These are phyloP conservation scores for Cladosporium sp. DNA, from an alignment of 2,329 filamentous ascomycete species.

Conservation along the genomic window DNA sequence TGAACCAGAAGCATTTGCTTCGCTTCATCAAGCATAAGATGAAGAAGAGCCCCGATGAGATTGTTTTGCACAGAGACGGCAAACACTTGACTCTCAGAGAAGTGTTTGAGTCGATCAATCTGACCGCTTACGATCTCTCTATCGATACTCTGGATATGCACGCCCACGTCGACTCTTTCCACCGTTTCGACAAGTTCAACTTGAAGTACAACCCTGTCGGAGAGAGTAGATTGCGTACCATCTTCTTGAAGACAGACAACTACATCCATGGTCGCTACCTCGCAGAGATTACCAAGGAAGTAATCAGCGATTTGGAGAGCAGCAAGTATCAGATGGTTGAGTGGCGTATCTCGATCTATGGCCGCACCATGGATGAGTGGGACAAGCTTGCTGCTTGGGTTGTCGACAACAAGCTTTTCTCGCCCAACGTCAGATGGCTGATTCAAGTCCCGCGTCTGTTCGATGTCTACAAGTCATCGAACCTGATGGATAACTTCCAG, in stretches of 20 bases:
- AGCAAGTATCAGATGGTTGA: constrained; percentile 99
- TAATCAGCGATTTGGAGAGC: constrained; percentile 93
- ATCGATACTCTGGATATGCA: constrained; percentile 99
- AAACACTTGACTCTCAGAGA: constrained; percentile 88
- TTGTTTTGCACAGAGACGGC: constrained; percentile 88
- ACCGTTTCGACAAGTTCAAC: constrained; percentile 99
- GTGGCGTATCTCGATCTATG: constrained; percentile 98
- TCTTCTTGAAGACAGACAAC: constrained; percentile 98
- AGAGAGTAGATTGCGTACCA: constrained; percentile 92
- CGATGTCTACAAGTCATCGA: constrained; percentile 90
- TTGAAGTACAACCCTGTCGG: constrained; percentile 98
- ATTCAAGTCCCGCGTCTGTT: constrained; percentile 93
- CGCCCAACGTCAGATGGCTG: constrained; percentile 95
- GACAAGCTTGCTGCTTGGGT: constrained; percentile 97
- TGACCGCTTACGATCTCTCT: constrained; percentile 95
- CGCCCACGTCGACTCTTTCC: constrained; percentile 96
- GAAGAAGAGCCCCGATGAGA: constrained; percentile 95
- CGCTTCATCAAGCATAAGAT: constrained; percentile 99
- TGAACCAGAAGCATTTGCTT: constrained; percentile 98
- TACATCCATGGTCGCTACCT: constrained; percentile 94
- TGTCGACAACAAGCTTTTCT: constrained; percentile 96
- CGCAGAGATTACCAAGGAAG: constrained; percentile 96
- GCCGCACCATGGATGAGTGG: constrained; percentile 90
- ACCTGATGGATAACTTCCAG: constrained; percentile 85
- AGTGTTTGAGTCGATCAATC: constrained; percentile 95